Evolutionary conservation across 306 rosid species (phyloP).

Genomic region (Dalbergia cultrata): DNA sequence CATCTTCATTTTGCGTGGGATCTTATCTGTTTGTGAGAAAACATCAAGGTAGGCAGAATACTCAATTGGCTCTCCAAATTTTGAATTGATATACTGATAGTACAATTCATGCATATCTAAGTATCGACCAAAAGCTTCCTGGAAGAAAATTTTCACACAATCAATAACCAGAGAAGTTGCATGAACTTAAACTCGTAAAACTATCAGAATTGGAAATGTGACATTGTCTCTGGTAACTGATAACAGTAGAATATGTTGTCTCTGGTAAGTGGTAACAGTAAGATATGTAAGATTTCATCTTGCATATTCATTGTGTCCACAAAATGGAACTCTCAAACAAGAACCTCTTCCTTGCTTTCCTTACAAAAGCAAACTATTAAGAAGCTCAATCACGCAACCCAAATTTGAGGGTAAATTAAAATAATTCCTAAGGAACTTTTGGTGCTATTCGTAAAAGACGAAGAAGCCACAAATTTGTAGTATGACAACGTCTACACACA

Average conservation of each 20-base stretch:
- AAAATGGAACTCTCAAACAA: slow-evolving; percentile 8
- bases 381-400: slow-evolving; percentile 18
- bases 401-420: slow-evolving; percentile 19
- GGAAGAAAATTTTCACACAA: slow-evolving; percentile 48
- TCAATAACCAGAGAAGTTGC: slow-evolving; percentile 41
- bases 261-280: slow-evolving; percentile 7
- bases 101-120: slow-evolving; percentile 89
- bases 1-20: slow-evolving; percentile 73
- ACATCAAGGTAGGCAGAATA: slow-evolving; percentile 87
- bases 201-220: background rate
- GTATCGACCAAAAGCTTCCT: slow-evolving; percentile 95
- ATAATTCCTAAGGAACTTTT: background rate
- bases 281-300: slow-evolving; percentile 27
- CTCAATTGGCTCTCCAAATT: slow-evolving; percentile 94
- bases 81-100: slow-evolving; percentile 82
- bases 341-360: slow-evolving; percentile 5
- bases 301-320: background rate
- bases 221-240: background rate
- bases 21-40: slow-evolving; percentile 77
- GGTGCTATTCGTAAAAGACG: slow-evolving; percentile 20
- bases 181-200: background rate
- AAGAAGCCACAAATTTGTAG: slow-evolving; percentile 4
- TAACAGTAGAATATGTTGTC: slow-evolving; percentile 20
- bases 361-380: background rate
- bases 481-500: slow-evolving; percentile 18